phyloP scores from a whole-genome alignment of 257 asterid genomes.

The Fraxinus pennsylvanica region DNA sequence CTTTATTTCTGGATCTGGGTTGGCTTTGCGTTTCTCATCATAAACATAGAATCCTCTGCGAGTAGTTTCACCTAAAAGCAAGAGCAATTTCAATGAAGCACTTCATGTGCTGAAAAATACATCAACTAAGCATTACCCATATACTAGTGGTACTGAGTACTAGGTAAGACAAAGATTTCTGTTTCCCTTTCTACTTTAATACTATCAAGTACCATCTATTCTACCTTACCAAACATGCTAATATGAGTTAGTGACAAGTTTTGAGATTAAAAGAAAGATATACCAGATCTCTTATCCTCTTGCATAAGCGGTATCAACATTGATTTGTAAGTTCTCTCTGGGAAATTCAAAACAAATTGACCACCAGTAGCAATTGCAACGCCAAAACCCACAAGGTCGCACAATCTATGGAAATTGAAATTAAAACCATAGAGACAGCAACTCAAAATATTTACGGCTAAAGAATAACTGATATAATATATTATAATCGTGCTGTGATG shows the following conservation, averaged over 20 bases:
- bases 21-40: conserved; percentile 79
- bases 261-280: background rate
- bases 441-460: background rate
- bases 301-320: conserved; percentile 88
- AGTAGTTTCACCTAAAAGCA: conserved; percentile 71
- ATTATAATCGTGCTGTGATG: background rate
- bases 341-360: conserved; percentile 69
- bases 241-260: background rate
- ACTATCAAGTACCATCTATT: background rate
- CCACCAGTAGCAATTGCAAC: conserved; percentile 87
- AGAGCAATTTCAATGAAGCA: conserved; percentile 17
- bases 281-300: conserved; percentile 90
- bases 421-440: conserved; percentile 15
- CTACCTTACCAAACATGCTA: background rate
- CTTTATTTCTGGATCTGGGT: conserved; percentile 85
- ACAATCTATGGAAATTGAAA: conserved; percentile 44
- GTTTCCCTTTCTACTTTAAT: background rate
- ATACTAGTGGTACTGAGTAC: background rate
- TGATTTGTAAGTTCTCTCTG: conserved; percentile 83
- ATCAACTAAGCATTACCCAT: background rate
- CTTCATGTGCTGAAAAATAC: background rate
- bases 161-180: background rate
- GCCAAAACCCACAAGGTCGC: conserved; percentile 91
- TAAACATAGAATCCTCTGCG: conserved; percentile 75
- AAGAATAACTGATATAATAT: background rate